Base-by-base conservation (phyloP, 345 rosid species). In the Lumnitzera racemosa region DNA sequence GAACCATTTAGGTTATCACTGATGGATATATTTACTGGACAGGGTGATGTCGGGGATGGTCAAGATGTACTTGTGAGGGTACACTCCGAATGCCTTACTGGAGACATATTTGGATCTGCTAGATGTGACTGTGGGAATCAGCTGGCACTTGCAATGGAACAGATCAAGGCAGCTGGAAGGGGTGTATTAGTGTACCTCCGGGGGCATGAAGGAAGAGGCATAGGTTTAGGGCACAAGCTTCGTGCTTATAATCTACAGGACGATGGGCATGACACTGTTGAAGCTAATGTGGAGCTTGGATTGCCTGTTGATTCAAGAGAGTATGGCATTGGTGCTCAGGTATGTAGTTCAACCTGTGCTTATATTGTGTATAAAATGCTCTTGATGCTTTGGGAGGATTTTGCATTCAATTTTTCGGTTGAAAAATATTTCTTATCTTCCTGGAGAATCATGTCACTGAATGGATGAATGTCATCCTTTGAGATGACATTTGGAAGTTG, bases 241-340 rank as follows among this genome's bases (percentile, higher is more conserved):
- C 85, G 86, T 50, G 96, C 96, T 56, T 88, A 91, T 73, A 88
- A 86, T 79, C 72, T 88, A 13, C 96, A 91, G 65, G 98, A 88
- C 63, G 84, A 76, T 60, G 95, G 98, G 14, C 86, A 86, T 0
- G 95, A 91, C 62, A 86, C 95, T 0, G 95, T 88, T 29, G 95
- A 89, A 79, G 98, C 98, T 56, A 91, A 91, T 59, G 95, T 74
- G 62, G 98, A 91, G 36, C 74, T 91, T 20, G 96, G 98, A 24
- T 80, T 91, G 64, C 95, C 96, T 15, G 83, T 91, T 70, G 98
- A 91, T 76, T 89, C 98, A 13, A 80, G 98, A 66, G 98, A 91
- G 68, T 91, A 91, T 59, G 98, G 98, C 57, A 86, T 91, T 53
- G 98, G 95, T 46, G 98, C 98, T 53, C 95, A 89, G 98, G 98